These are phyloP conservation scores for Kwoniella mangroviensis DNA, from an alignment of 768 basidiomycete species.

Conservation along the genomic window DNA sequence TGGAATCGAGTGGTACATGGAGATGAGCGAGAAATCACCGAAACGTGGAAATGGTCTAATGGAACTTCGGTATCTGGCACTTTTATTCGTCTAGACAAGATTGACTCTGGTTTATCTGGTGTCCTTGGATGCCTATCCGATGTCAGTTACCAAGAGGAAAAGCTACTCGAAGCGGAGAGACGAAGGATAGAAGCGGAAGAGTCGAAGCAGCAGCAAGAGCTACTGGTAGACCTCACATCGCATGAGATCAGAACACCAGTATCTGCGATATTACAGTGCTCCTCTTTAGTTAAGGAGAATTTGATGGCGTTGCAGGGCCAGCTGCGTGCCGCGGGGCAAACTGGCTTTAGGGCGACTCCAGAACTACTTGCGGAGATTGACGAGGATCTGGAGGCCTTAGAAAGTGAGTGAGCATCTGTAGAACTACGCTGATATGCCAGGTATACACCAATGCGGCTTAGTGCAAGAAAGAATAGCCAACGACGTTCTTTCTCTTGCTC, in stretches of 20 bases:
- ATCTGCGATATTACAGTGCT: conserved; percentile 49
- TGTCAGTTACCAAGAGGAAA: conserved; percentile 36
- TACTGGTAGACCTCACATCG: conserved; percentile 50
- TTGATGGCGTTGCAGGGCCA: conserved; percentile 21
- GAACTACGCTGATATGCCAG: conserved; percentile 6
- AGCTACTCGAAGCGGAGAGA: conserved; percentile 28
- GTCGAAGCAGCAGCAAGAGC: conserved; percentile 44
- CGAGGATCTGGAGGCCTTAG: conserved; percentile 44
- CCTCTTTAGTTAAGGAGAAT: conserved; percentile 34
- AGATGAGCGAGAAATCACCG: conserved; percentile 15
- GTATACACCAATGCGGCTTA: conserved; percentile 38
- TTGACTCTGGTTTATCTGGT: conserved; percentile 25
- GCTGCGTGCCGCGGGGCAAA: background rate
- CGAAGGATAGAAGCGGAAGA: conserved; percentile 37
- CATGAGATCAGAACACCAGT: conserved; percentile 53
- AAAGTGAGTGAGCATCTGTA: conserved; percentile 22
- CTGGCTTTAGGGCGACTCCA: conserved; percentile 18
- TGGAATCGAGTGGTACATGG: conserved; percentile 34
- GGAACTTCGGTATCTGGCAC: conserved; percentile 28
- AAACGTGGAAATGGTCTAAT: conserved; percentile 34
- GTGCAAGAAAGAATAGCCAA: conserved; percentile 51
- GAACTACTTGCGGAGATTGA: conserved; percentile 33
- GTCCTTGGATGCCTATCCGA: conserved; percentile 38
- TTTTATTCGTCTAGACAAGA: conserved; percentile 36
- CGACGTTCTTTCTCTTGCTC: conserved; percentile 48